Evolutionary conservation across 1,284 basidiomycete genomes (phyloP), one percentile per base, ranked within the genome.

Genomic region (Ustilago crameri): DNA sequence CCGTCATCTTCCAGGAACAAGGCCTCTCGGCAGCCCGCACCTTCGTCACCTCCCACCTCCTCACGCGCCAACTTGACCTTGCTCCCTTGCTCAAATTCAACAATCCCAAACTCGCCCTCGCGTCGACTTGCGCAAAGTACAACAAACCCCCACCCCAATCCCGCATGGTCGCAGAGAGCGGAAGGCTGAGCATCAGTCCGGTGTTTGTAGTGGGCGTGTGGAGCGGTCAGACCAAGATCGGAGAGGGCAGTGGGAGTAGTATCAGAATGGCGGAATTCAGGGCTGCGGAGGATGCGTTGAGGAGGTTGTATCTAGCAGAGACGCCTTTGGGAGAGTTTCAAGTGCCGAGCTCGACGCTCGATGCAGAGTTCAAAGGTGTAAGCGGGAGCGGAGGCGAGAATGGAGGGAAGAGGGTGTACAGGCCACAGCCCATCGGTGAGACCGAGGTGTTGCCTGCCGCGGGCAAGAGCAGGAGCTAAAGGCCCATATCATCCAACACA

Each of bases 191-290:
- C 3, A 92, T 92, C 76, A 90, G 91, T 8, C 94, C 95, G 0
- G 88, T 96, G 38, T 98, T 93, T 83, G 91, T 97, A 15, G 91
- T 97, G 10, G 95, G 94, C 22, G 91, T 96, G 48, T 98, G 89
- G 84, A 91, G 92, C n/a, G 88, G 88, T 20, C 91, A 91, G 70
- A 75, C 86, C 26, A 90, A 97, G 85, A 88, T 99, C 3, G 93
- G 95, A 14, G 95, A 99, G 85, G 95, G 94, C 9, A 93, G 93
- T 80, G 96, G 96, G 46, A 92, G 90, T 75, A 93, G 92, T 17
- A 86, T 97, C 59, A 89, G 89, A 81, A 98, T 98, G 95, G 95
- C 94, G 17, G 93, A 98, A 84, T 96, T 90, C 85, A 87, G 96
- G 38, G 91, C 92, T 20, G 92, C 92, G 4, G 92, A 93, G 83